These are phyloP conservation scores for Solanum hybrid DNA, from an alignment of 305 asterid genomes.

Conservation along the genomic window DNA sequence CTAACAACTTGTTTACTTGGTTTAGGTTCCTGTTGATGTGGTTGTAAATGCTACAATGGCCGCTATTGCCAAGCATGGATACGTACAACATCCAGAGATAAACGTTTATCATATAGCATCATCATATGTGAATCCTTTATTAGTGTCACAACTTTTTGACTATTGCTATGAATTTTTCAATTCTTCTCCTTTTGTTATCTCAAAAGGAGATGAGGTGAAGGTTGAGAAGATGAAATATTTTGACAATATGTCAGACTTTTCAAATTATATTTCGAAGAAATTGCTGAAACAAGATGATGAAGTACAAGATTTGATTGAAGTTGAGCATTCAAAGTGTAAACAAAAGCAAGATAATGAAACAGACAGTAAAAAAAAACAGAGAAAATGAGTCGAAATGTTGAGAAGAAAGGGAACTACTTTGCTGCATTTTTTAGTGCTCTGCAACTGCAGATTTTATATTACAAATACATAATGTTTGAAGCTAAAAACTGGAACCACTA, in stretches of 20 bases:
- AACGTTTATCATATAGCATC: neutral
- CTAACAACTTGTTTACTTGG: neutral
- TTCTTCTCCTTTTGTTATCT: neutral
- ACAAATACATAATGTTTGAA: no score
- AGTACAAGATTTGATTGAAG: neutral
- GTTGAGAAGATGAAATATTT: neutral
- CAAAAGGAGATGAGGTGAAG: neutral
- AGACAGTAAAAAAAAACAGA: no score
- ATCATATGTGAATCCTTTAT: neutral
- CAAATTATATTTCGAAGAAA: neutral
- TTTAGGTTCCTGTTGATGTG: neutral
- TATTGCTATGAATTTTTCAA: neutral
- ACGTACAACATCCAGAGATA: neutral
- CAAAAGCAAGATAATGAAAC: no score
- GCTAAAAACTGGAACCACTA: no score
- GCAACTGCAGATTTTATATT: no score
- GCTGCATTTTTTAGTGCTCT: no score
- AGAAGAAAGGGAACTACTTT: no score
- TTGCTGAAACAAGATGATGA: neutral
- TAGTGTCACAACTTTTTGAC: neutral
- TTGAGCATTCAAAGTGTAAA: neutral
- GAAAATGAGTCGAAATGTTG: no score
- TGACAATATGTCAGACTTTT: neutral
- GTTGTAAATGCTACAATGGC: neutral
- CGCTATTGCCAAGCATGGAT: neutral